Base-by-base conservation (phyloP, 306 rosid genomes). In the Lathyrus aphaca region DNA sequence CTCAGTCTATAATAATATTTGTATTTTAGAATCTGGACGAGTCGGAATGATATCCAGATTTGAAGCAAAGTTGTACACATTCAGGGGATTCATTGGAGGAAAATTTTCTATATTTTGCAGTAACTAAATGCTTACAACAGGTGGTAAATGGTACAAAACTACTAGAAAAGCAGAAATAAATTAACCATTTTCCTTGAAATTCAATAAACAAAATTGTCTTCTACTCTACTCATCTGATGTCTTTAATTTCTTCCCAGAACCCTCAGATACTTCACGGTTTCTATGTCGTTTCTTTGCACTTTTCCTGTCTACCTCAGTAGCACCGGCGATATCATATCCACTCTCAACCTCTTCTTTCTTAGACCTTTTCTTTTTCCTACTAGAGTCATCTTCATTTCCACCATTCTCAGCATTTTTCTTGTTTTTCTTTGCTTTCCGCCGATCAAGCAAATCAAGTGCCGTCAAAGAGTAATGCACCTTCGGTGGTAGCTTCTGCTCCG, bases 221-320 rank as follows among this genome's bases (percentile, higher is more conserved):
- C 48, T 13, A 40, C 68, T 59, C 78, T 78, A 73, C 42, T 35
- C 49, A 17, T 53, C 54, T 0, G 27, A 71, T 40, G 71, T 72
- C 72, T 81, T 81, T 69, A 72, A 49, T 60, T 76, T 77, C 69
- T n/a, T n/a, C n/a, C n/a, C n/a, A n/a, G n/a, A n/a, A n/a, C n/a
- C n/a, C n/a, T n/a, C n/a, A n/a, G n/a, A 63, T 43, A 50, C 48
- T n/a, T 55, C 69, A 68, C 65, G 64, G 32, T 64, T 68, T 51
- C 83, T 81, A 56, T 50, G 80, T 23, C 80, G 82, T 81, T 78
- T 84, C 73, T 75, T 77, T 40, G 8, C 5, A 30, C 19, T 62
- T 58, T 57, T 71, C 53, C 11, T 15, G 35, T 43, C 64, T 43
- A 15, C 60, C 64, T 32, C n/a, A 38, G 32, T 21, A 38, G 61